Evolutionary conservation across 371 early-diverging fungal species (phyloP).

Genomic region (Globomyces sp.): DNA sequence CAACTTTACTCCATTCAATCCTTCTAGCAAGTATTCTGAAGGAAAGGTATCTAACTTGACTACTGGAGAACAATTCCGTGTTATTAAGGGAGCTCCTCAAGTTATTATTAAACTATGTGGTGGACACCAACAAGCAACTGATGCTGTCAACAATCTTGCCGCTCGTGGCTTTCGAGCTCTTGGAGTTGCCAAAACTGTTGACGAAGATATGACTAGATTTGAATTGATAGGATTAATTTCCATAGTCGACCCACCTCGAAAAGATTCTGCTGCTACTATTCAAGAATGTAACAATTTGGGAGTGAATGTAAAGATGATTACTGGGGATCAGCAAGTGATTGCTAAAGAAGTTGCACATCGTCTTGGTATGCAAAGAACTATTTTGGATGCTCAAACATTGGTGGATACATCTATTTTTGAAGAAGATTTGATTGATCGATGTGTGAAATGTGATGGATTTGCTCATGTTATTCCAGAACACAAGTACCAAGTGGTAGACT

Average conservation of each 20-base stretch:
- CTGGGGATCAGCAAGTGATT: conserved; percentile 77
- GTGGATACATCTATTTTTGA: conserved; percentile 34
- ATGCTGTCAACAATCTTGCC: conserved; percentile 74
- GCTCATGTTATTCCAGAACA: conserved; percentile 89
- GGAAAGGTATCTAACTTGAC: conserved; percentile 67
- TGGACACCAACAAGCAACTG: conserved; percentile 69
- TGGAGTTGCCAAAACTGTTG: conserved; percentile 79
- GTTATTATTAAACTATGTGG: conserved; percentile 77
- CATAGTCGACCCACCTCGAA: conserved; percentile 61
- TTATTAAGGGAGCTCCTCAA: conserved; percentile 93
- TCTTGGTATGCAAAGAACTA: conserved; percentile 50
- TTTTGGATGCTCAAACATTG: conserved; percentile 43
- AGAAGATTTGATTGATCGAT: conserved; percentile 50
- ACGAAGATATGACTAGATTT: conserved; percentile 52
- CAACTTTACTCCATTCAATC: conserved; percentile 85
- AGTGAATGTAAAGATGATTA: conserved; percentile 73
- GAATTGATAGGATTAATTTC: conserved; percentile 59
- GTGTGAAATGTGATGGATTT: conserved; percentile 89
- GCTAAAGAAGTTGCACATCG: conserved; percentile 60
- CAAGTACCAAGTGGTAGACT: conserved; percentile 77
- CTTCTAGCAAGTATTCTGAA: conserved; percentile 79
- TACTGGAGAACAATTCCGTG: conserved; percentile 66
- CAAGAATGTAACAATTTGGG: conserved; percentile 62
- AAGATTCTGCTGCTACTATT: conserved; percentile 62
- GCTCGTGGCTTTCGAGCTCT: conserved; percentile 87